Evolutionary conservation across 2,329 filamentous ascomycete genomes (phyloP), one percentile per base, ranked within the genome.

Genomic region (Aureobasidium namibiae): DNA sequence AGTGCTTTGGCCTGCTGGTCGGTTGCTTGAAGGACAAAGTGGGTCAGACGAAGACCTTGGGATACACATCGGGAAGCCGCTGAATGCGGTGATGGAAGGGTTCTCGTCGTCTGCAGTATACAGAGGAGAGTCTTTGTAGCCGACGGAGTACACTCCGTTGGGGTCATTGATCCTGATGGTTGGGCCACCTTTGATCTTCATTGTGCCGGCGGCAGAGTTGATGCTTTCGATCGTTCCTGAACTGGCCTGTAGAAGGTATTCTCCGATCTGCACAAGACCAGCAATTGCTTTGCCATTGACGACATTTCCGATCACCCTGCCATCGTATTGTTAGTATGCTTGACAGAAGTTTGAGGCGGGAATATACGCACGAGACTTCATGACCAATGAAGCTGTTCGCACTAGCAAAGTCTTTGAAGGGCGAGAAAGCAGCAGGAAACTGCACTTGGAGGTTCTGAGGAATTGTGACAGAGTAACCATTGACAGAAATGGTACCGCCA

Each of bases 11-110:
- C 64, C 73, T 60, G 62, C 67, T 53, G 65, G 68, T 56, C 66
- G 70, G 59, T 76, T 76, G 13, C 68, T 69, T 11, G 61, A 45
- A 8, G 73, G 72, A 61, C 75, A 77, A 16, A 69, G 66, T 0
- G 65, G 52, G 42, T 75, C 71, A 34, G 64, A 66, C 24, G 67
- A 60, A 23, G 73, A 74, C 16, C 78, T 70, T 0, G 76, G 78
- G 18, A 80, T 75, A 59, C 78, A 81, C 78, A 80, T 80, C 1
- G 78, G 78, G 53, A 80, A 80, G 0, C 78, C 78, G 13, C 74
- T 52, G 39, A 52, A 59, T 23, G 44, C 34, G 2, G 71, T 73
- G 59, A 80, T 72, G 48, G 72, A 75, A 1, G 78, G 77, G 59
- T 73, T 80, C 60, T 74, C 68, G 53, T 77, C 76, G 61, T 80